Evolutionary conservation across 805 yeast genomes (phyloP).

Genomic region (Wickerhamomyces tratensis): DNA sequence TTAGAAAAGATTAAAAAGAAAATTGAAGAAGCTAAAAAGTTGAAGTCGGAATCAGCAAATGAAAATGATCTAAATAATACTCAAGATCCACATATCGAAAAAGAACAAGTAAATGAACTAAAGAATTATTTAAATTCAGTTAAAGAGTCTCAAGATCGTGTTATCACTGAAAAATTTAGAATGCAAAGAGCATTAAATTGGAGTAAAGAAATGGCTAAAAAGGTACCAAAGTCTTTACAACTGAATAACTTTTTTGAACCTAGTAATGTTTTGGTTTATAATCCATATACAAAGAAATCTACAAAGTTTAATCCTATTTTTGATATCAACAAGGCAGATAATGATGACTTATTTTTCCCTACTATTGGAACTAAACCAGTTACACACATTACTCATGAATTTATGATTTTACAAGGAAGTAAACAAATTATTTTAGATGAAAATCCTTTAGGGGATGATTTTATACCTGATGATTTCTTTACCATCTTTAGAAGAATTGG

Average conservation of each 20-base stretch:
- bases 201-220: conserved; percentile 26
- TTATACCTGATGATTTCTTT: conserved; percentile 30
- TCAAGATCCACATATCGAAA: conserved; percentile 1
- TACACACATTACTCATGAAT: conserved; percentile 11
- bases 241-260: conserved; percentile 32
- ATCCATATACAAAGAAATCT: conserved; percentile 1
- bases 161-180: conserved; percentile 26
- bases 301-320: conserved; percentile 1
- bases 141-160: conserved; percentile 29
- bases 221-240: conserved; percentile 28
- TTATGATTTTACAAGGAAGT: conserved; percentile 9
- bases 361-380: conserved; percentile 2
- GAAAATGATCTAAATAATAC: too few species aligned
- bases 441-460: conserved; percentile 30
- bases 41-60: neutral
- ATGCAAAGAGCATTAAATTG: conserved; percentile 43
- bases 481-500: conserved; percentile 29
- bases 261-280: conserved; percentile 6
- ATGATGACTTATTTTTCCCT: conserved; percentile 16
- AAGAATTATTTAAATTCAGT: conserved; percentile 32
- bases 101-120: conserved; percentile 28
- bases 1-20: neutral
- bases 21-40: conserved; percentile 1
- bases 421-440: conserved; percentile 17
- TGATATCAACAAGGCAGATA: neutral